Percentiles rank a stretch among this genome's conserved stretches.
phyloP scores from a whole-genome alignment of 2,329 filamentous ascomycete genomes.

The Gremmenia infestans region DNA sequence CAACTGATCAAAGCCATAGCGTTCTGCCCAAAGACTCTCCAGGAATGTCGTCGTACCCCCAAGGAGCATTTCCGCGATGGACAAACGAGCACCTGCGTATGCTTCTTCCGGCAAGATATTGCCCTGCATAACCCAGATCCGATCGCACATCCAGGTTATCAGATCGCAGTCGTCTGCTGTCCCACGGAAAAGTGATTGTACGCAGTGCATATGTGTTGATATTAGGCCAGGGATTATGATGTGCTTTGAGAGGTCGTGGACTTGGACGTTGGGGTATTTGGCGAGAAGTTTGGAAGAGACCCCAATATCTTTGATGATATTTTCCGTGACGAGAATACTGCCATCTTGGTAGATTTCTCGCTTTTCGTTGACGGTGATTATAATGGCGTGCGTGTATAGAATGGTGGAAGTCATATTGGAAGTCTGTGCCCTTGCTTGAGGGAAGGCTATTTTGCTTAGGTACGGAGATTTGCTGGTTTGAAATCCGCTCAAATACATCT shows the following conservation, averaged over 20 bases:
- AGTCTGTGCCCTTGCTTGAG: neutral
- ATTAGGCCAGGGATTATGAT: constrained; percentile 7
- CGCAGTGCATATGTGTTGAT: constrained; percentile 6
- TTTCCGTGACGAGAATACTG: constrained; percentile 2
- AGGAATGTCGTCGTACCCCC: constrained; percentile 10
- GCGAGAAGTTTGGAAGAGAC: neutral
- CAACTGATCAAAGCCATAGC: constrained; percentile 7
- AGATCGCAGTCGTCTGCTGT: constrained; percentile 8
- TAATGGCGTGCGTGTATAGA: constrained; percentile 4
- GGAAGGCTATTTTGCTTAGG: neutral
- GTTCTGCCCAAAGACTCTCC: constrained; percentile 4
- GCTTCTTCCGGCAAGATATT: constrained; percentile 5
- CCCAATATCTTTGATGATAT: constrained; percentile 6
- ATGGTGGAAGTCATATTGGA: neutral
- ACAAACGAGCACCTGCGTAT: constrained; percentile 6
- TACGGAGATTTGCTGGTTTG: neutral
- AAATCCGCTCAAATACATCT: neutral
- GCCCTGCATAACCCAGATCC: constrained; percentile 12
- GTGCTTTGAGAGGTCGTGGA: neutral
- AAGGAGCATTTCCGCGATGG: constrained; percentile 11
- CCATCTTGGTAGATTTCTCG: constrained; percentile 31
- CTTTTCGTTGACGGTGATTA: constrained; percentile 4
- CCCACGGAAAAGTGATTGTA: constrained; percentile 3
- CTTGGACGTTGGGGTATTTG: neutral
- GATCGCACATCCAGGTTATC: constrained; percentile 10